Evolutionary conservation across 371 early-diverging fungal species (phyloP).

Genomic region (Mucor plumbeus): DNA sequence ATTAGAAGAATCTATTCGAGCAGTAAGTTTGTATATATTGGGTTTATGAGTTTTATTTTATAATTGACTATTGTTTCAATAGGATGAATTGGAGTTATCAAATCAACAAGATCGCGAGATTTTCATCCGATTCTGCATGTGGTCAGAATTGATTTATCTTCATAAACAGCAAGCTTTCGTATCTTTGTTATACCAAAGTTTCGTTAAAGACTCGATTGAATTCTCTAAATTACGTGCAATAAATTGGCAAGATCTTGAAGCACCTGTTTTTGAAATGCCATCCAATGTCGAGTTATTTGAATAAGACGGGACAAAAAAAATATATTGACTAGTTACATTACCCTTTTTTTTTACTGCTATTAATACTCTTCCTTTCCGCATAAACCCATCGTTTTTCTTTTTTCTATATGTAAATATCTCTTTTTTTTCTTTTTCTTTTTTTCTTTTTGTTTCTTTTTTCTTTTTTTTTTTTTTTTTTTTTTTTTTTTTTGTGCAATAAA

Average conservation of each 20-base stretch:
- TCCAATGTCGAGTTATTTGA: slow-evolving; percentile 50
- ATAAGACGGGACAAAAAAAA: slow-evolving; percentile 14
- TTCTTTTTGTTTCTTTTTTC: no score
- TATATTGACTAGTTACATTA: no score
- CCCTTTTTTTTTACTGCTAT: not conserved
- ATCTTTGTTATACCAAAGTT: slow-evolving; percentile 67
- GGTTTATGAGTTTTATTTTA: slow-evolving; percentile 36
- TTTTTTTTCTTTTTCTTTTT: not conserved
- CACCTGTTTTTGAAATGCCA: slow-evolving; percentile 49
- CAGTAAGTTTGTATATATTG: slow-evolving; percentile 28
- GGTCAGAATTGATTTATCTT: slow-evolving; percentile 50
- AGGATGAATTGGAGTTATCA: slow-evolving; percentile 95
- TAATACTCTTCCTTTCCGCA: no score
- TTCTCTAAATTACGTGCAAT: slow-evolving; percentile 58
- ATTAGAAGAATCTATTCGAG: slow-evolving; percentile 39
- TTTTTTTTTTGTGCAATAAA: slow-evolving; percentile 12
- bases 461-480: no score
- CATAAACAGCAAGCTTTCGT: slow-evolving; percentile 62
- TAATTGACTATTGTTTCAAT: slow-evolving; percentile 71
- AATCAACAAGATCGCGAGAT: slow-evolving; percentile 40
- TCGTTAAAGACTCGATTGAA: slow-evolving; percentile 61
- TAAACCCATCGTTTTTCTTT: not conserved
- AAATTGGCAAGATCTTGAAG: slow-evolving; percentile 68
- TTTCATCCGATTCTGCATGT: slow-evolving; percentile 49
- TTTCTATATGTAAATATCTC: not conserved